phyloP scores from a whole-genome alignment of 768 basidiomycete genomes.

The Naganishia vishniacii region DNA sequence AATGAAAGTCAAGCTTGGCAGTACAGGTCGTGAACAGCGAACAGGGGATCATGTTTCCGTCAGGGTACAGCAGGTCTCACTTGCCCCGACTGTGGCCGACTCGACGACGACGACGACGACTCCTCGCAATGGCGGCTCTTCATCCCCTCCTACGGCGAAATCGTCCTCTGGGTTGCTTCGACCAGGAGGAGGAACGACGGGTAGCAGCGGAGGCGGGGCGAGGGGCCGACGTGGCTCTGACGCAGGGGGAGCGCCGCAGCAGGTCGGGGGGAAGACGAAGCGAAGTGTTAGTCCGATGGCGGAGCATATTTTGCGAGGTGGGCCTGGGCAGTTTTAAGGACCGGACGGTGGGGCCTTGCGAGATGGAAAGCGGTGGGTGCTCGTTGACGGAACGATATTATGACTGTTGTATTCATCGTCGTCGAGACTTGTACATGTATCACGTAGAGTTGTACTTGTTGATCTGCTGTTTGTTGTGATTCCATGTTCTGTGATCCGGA shows the following conservation, averaged over 20 bases:
- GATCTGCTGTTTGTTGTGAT: too few relatives aligned
- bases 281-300: slow-evolving; percentile 18
- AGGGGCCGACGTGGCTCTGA: neutral
- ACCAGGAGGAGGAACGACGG: neutral
- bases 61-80: slow-evolving; percentile 13
- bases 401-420: too few relatives aligned
- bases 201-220: too few relatives aligned
- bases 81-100: neutral
- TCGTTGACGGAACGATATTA: too few relatives aligned
- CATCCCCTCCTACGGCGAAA: neutral
- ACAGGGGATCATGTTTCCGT: slow-evolving; percentile 5
- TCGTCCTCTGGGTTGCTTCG: neutral
- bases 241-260: neutral
- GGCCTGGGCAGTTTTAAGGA: slow-evolving; percentile 17
- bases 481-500: too few relatives aligned
- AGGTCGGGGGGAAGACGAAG: neutral
- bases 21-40: neutral
- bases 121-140: neutral
- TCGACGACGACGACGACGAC: neutral
- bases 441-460: too few relatives aligned
- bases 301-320: slow-evolving; percentile 14
- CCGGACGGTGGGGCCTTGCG: neutral
- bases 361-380: too few relatives aligned
- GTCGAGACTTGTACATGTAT: too few relatives aligned
- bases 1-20: neutral